Base-by-base conservation (phyloP, 179 eudicot genomes). In the Carnegiea gigantea region DNA sequence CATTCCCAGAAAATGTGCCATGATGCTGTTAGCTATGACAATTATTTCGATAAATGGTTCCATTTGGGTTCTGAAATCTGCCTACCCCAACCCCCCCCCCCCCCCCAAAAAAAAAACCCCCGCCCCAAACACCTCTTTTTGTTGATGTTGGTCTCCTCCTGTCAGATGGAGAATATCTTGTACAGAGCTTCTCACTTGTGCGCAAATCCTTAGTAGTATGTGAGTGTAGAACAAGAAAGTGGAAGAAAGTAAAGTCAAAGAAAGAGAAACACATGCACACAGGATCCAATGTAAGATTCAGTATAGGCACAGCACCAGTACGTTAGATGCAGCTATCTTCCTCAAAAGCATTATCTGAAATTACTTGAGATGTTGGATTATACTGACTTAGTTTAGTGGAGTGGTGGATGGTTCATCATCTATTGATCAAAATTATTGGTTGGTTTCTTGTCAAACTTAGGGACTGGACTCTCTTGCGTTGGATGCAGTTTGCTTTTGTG, bases 1-100 rank as follows among this genome's bases (percentile, higher is more conserved):
- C 72, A 67, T 67, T 67, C 3, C 38, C 10, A 67, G 46, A 70
- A 70, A 70, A 70, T 70, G 73, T 70, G 73, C 44, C 21, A 57
- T 70, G 13, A 70, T 33, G 36, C 18, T 67, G 44, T 70, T 36
- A 70, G 46, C 33, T 70, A 36, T 70, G 73, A 70, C 46, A 70
- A 36, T 70, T 70, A 70, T 30, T 70, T 70, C 43, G 43, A 30
- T 30, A 13, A 5, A 13, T 12, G 43, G 72, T 30, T 2, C 68
- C 7, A 6, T 67, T 67, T 67, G 71, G 36, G 36, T 65, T 65
- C 36, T 33, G 44, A 40, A 40, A 40, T 40, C 44, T 40, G 44
- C 9, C 9, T 40, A 7, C 0, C 9, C 44, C 44, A 7, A 28
- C 9, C 44, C 44, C 44, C 44, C 9, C 44, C 44, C 44, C 44